phyloP scores from a whole-genome alignment of 768 basidiomycete species.

The Boletus fagicola region DNA sequence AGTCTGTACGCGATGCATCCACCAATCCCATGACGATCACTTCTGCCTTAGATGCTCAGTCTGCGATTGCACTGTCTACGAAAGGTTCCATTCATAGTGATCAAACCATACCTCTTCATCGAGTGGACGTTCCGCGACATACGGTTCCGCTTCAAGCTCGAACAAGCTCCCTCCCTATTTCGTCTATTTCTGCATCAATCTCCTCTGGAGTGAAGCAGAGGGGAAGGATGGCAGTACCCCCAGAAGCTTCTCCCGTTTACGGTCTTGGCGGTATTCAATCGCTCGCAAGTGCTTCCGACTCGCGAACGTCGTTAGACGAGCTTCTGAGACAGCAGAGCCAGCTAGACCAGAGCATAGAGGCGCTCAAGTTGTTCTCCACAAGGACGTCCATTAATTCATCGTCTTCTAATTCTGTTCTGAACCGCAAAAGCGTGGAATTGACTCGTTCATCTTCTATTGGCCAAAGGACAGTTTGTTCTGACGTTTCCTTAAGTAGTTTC shows the following conservation, averaged over 20 bases:
- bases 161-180: background rate
- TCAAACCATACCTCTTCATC: slow-evolving; percentile 1
- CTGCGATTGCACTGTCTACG: slow-evolving; percentile 3
- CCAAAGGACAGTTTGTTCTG: slow-evolving; percentile 34
- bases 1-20: slow-evolving; percentile 5
- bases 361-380: slow-evolving; percentile 47
- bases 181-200: background rate
- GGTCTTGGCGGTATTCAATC: slow-evolving; percentile 40
- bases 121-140: background rate
- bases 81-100: slow-evolving; percentile 7
- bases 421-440: slow-evolving; percentile 7
- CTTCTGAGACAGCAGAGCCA: slow-evolving; percentile 61
- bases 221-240: background rate
- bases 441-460: slow-evolving; percentile 26
- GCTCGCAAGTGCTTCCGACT: slow-evolving; percentile 10
- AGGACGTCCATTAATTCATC: slow-evolving; percentile 28
- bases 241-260: slow-evolving; percentile 43
- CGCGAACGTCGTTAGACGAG: slow-evolving; percentile 44
- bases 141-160: slow-evolving; percentile 2
- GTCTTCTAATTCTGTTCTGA: slow-evolving; percentile 33
- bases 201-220: background rate
- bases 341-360: slow-evolving; percentile 62
- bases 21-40: background rate
- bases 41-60: slow-evolving; percentile 11
- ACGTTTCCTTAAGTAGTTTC: slow-evolving; percentile 73